A percentile compares a stretch with the other conserved stretches of the same genome.
phyloP scores from a whole-genome alignment of 2,329 filamentous ascomycete genomes.

The Penicillium aurantiogriseum region DNA sequence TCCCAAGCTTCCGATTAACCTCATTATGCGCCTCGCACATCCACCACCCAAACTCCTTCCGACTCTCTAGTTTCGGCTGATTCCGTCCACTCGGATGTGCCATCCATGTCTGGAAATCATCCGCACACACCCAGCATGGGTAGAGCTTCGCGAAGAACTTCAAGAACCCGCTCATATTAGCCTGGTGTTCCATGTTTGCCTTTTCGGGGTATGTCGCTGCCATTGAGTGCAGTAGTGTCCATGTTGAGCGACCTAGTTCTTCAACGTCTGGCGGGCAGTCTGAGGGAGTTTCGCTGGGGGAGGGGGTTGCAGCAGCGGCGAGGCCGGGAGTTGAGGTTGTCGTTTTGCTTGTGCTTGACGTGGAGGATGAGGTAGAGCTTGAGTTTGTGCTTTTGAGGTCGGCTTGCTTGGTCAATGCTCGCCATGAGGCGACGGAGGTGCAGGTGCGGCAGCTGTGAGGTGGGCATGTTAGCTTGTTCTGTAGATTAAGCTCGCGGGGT shows the following conservation, averaged over 20 bases:
- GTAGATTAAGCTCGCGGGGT: background rate
- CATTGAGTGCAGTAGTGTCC: conserved; percentile 91
- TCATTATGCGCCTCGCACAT: conserved; percentile 54
- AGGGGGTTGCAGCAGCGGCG: conserved; percentile 35
- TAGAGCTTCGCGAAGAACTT: conserved; percentile 80
- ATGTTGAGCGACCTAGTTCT: conserved; percentile 77
- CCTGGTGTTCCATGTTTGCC: conserved; percentile 68
- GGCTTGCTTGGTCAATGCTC: conserved; percentile 44
- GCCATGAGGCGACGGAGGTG: conserved; percentile 49
- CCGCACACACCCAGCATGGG: conserved; percentile 92
- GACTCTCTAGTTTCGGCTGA: conserved; percentile 58
- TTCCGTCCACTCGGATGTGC: conserved; percentile 56
- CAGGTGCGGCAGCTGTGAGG: conserved; percentile 48
- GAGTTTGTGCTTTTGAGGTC: conserved; percentile 23
- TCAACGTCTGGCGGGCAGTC: conserved; percentile 93
- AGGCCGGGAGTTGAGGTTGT: conserved; percentile 37
- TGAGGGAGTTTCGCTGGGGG: conserved; percentile 38
- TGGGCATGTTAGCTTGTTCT: background rate
- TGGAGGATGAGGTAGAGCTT: conserved; percentile 1
- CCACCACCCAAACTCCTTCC: conserved; percentile 50
- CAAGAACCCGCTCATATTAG: conserved; percentile 75
- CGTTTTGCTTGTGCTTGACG: conserved; percentile 23
- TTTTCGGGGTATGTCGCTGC: conserved; percentile 77
- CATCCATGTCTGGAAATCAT: conserved; percentile 86
- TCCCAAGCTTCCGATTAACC: conserved; percentile 73